phyloP scores from a whole-genome alignment of 1,284 basidiomycete species.

The Mycena sp. region DNA sequence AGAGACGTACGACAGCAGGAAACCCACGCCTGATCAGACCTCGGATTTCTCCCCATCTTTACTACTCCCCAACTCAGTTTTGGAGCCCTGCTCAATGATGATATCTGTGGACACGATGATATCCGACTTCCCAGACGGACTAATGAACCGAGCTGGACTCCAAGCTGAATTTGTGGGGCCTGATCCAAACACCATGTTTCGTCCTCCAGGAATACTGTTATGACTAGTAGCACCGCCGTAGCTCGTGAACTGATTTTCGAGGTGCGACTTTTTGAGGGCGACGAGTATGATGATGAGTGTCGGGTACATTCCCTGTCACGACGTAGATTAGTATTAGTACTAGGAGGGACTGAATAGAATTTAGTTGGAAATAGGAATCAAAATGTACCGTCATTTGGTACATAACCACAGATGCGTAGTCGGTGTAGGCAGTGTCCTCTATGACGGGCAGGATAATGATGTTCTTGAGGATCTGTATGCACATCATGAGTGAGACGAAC shows the following conservation, averaged over 20 bases:
- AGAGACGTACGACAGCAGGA: too few species aligned
- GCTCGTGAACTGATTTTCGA: slow-evolving; percentile 22
- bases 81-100: too few species aligned
- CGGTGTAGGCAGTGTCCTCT: slow-evolving; percentile 17
- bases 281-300: slow-evolving; percentile 24
- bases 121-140: too few species aligned
- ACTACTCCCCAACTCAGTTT: too few species aligned
- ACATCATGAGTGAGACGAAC: background rate
- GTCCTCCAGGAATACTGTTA: too few species aligned
- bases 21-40: too few species aligned
- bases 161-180: too few species aligned
- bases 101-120: too few species aligned
- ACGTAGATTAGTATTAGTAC: background rate
- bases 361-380: background rate
- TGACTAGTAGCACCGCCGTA: background rate
- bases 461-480: slow-evolving; percentile 17
- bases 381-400: slow-evolving; percentile 17
- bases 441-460: slow-evolving; percentile 19
- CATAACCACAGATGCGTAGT: slow-evolving; percentile 18
- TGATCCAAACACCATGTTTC: too few species aligned
- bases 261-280: slow-evolving; percentile 21
- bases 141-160: too few species aligned
- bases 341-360: too few species aligned
- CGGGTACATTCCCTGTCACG: slow-evolving; percentile 21
- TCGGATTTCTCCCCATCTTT: too few species aligned